Percentiles rank a stretch among this genome's conserved stretches.
Conservation (phyloP, 768 basidiomycete genomes). For the Hygrophorus pudorinus region DNA sequence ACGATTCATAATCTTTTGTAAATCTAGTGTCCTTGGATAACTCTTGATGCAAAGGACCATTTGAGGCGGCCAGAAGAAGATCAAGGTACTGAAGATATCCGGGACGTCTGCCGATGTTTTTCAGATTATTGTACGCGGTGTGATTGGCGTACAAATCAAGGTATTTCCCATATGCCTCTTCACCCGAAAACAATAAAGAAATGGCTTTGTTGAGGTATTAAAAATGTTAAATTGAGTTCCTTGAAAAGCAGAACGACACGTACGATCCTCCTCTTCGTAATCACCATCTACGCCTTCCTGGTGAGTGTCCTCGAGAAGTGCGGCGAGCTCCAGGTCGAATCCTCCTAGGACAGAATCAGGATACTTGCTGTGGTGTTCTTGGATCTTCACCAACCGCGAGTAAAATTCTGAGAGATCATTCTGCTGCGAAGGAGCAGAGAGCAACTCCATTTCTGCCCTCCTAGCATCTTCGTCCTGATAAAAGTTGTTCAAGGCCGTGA, state of each 20-base stretch:
- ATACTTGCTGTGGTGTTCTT: constrained; percentile 94
- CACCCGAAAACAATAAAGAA: constrained; percentile 86
- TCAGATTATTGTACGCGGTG: constrained; percentile 81
- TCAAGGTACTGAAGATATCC: constrained; percentile 94
- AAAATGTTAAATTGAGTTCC: constrained; percentile 4
- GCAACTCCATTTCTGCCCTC: constrained; percentile 52
- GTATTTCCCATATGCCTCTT: constrained; percentile 92
- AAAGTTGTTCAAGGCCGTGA: constrained; percentile 50
- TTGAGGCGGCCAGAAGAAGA: constrained; percentile 58
- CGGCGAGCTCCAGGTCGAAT: constrained; percentile 76
- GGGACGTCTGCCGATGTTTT: constrained; percentile 71
- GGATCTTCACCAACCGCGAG: constrained; percentile 88
- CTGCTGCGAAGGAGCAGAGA: constrained; percentile 49
- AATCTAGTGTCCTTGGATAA: constrained; percentile 56
- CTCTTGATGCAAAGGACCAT: constrained; percentile 53
- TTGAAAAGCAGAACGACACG: constrained; percentile 22
- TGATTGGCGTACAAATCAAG: constrained; percentile 89
- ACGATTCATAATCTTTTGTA: constrained; percentile 76
- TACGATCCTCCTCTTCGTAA: constrained; percentile 81
- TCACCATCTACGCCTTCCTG: constrained; percentile 64
- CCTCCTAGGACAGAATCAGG: constrained; percentile 77
- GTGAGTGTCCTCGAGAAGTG: constrained; percentile 68
- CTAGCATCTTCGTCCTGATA: constrained; percentile 74
- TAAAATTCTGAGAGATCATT: constrained; percentile 92
- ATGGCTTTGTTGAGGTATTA: constrained; percentile 42